These are phyloP conservation scores for Dactylellina sp. DNA, from an alignment of 2,329 filamentous ascomycete species.

Conservation along the genomic window DNA sequence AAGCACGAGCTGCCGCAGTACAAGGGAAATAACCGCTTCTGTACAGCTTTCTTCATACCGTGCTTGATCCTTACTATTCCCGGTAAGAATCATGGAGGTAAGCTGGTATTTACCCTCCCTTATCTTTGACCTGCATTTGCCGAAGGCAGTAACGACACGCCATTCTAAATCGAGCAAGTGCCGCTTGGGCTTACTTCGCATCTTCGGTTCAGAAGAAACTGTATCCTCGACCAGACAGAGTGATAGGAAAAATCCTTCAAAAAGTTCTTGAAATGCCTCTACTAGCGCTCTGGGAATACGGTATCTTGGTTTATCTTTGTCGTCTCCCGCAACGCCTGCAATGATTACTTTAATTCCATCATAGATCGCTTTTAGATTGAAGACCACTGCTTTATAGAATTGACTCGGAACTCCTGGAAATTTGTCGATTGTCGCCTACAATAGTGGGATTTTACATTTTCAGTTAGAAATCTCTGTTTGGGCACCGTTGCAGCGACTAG, in stretches of 20 bases:
- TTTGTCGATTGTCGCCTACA: slow-evolving; percentile 7
- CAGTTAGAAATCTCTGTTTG: too few relatives aligned
- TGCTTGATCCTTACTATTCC: slow-evolving; percentile 27
- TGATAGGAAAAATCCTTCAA: slow-evolving; percentile 2
- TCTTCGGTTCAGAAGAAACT: background rate
- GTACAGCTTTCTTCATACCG: slow-evolving; percentile 30
- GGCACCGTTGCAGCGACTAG: too few relatives aligned
- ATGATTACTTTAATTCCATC: slow-evolving; percentile 17
- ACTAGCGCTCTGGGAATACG: slow-evolving; percentile 31
- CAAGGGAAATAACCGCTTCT: slow-evolving; percentile 26
- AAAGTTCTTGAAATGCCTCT: slow-evolving; percentile 22
- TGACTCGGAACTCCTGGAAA: background rate
- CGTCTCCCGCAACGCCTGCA: slow-evolving; percentile 31
- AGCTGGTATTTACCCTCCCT: slow-evolving; percentile 38
- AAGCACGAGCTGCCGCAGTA: slow-evolving; percentile 14
- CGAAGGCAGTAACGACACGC: background rate
- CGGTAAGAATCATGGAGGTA: slow-evolving; percentile 32
- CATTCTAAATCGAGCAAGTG: background rate
- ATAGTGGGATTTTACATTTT: too few relatives aligned
- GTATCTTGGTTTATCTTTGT: slow-evolving; percentile 31
- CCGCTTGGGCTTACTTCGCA: background rate
- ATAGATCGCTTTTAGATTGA: slow-evolving; percentile 13
- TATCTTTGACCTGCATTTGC: slow-evolving; percentile 25
- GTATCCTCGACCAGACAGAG: background rate
- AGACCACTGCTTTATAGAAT: background rate